These are phyloP conservation scores for Curvularia verruculosa DNA, from an alignment of 2,329 filamentous ascomycete species.

Conservation along the genomic window DNA sequence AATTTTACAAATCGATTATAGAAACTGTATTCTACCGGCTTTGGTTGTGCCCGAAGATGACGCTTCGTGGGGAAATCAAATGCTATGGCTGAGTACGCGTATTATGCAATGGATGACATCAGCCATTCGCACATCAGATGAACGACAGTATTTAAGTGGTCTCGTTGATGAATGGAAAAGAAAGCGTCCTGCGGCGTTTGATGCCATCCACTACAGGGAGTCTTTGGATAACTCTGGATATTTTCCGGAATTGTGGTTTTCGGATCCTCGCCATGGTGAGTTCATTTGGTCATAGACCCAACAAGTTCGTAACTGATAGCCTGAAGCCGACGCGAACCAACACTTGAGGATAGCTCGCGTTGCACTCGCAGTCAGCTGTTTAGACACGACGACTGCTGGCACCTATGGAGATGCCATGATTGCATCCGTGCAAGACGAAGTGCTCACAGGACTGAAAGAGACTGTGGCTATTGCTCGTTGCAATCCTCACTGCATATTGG, in stretches of 20 bases:
- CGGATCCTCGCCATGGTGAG: conserved; percentile 24
- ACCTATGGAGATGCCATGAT: neutral
- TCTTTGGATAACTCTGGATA: conserved; percentile 2
- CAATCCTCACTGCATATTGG: conserved; percentile 18
- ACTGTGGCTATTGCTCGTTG: conserved; percentile 26
- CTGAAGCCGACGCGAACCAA: conserved; percentile 26
- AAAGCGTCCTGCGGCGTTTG: conserved; percentile 20
- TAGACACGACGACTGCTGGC: neutral
- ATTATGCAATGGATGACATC: conserved; percentile 23
- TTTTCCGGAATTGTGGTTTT: conserved; percentile 27
- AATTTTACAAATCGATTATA: conserved; percentile 23
- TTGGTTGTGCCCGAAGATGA: conserved; percentile 17
- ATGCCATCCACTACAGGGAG: conserved; percentile 22
- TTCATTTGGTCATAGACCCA: neutral
- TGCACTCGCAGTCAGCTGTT: conserved; percentile 15
- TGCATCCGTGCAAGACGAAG: conserved; percentile 3
- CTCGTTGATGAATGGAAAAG: conserved; percentile 30
- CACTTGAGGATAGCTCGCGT: conserved; percentile 24
- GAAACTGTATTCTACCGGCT: conserved; percentile 11
- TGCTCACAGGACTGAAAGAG: conserved; percentile 18
- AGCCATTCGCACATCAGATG: conserved; percentile 4
- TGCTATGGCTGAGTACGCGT: conserved; percentile 26
- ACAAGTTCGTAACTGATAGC: neutral
- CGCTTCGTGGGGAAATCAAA: conserved; percentile 24
- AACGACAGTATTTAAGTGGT: conserved; percentile 18